Evolutionary conservation across 2,329 filamentous ascomycete species (phyloP).

Genomic region (Claviceps paspali): DNA sequence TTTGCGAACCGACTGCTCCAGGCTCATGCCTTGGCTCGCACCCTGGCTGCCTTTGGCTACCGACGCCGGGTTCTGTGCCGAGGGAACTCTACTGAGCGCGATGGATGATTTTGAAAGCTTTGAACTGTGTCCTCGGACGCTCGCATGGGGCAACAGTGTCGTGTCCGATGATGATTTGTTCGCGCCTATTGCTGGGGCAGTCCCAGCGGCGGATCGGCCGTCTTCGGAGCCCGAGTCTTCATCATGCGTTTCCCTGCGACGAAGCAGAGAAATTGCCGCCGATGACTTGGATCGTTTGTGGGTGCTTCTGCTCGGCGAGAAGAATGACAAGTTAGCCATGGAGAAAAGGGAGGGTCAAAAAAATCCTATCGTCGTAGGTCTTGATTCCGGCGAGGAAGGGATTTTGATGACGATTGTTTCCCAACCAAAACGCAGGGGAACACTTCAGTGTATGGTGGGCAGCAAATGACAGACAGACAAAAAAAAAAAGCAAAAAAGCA

Average conservation of each 20-base stretch:
- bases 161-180: slow-evolving; percentile 17
- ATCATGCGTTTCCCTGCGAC: slow-evolving; percentile 33
- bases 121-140: slow-evolving; percentile 28
- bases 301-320: slow-evolving; percentile 5
- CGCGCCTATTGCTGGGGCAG: slow-evolving; percentile 17
- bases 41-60: slow-evolving; percentile 15
- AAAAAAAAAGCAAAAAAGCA: no score
- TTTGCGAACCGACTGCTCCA: slow-evolving; percentile 88
- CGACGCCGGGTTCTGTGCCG: slow-evolving; percentile 14
- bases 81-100: slow-evolving; percentile 26
- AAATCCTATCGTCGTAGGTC: not conserved
- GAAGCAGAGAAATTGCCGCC: slow-evolving; percentile 36
- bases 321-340: slow-evolving; percentile 1
- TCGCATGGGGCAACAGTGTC: slow-evolving; percentile 21
- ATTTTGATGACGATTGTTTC: no score
- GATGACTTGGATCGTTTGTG: slow-evolving; percentile 41
- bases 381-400: no score
- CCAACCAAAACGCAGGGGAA: no score
- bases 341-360: no score
- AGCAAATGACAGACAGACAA: no score
- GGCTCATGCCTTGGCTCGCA: slow-evolving; percentile 35
- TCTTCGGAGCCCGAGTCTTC: slow-evolving; percentile 40
- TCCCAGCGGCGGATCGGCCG: slow-evolving; percentile 24
- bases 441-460: no score
- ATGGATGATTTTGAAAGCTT: slow-evolving; percentile 30